Evolutionary conservation across 352 stramenopile genomes (phyloP).

Genomic region (Nothophytophthora sp.): DNA sequence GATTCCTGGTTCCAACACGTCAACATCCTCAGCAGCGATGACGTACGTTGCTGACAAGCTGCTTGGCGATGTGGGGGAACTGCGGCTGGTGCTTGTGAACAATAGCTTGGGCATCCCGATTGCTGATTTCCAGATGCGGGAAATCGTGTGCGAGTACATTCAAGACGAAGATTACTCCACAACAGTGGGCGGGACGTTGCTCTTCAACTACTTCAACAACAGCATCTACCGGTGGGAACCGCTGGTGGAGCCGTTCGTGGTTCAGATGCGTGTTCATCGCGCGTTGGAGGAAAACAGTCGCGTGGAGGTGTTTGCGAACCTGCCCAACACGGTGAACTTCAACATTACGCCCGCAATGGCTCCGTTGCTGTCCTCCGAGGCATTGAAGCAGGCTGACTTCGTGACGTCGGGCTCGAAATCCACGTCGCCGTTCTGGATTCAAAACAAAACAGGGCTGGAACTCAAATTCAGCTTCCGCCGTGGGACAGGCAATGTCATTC

Average conservation of each 20-base stretch:
- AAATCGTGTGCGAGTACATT: slow-evolving; percentile 90
- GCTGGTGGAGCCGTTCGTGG: slow-evolving; percentile 83
- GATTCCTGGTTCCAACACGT: slow-evolving; percentile 1
- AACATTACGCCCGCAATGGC: slow-evolving; percentile 90
- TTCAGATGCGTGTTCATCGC: slow-evolving; percentile 75
- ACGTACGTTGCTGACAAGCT: slow-evolving; percentile 75
- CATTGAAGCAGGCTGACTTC: slow-evolving; percentile 83
- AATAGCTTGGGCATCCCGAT: slow-evolving; percentile 89
- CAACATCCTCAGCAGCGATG: not conserved
- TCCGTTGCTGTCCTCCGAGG: slow-evolving; percentile 76
- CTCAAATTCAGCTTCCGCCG: slow-evolving; percentile 89
- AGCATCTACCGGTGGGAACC: slow-evolving; percentile 91
- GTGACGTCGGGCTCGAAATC: slow-evolving; percentile 87
- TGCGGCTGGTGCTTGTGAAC: slow-evolving; percentile 87
- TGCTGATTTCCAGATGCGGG: slow-evolving; percentile 82
- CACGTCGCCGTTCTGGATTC: slow-evolving; percentile 88
- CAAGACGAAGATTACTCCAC: slow-evolving; percentile 85
- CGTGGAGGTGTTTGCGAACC: slow-evolving; percentile 79
- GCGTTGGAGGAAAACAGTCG: slow-evolving; percentile 70
- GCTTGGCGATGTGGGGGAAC: slow-evolving; percentile 80
- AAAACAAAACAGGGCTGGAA: slow-evolving; percentile 83
- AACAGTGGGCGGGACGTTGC: slow-evolving; percentile 72
- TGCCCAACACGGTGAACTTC: slow-evolving; percentile 86
- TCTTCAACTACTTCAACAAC: slow-evolving; percentile 92
- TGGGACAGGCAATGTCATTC: slow-evolving; percentile 75